A percentile compares a stretch with the other conserved stretches of the same genome.
Conservation (phyloP, 352 stramenopile species). For the Aphanomyces stellatus region DNA sequence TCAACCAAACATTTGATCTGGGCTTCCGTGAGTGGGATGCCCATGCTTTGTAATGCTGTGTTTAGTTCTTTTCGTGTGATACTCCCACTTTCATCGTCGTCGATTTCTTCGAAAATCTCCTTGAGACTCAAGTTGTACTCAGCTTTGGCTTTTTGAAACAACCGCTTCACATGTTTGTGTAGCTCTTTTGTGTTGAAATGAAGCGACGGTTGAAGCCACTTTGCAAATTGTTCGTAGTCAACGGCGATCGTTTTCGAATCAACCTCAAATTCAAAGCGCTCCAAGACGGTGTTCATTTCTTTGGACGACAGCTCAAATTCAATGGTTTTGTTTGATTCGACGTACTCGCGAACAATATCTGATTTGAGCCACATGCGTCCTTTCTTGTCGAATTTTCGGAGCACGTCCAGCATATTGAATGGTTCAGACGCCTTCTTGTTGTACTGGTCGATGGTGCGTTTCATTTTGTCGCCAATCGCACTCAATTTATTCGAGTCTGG, state of each 20-base stretch:
- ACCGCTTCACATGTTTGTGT: conserved; percentile 34
- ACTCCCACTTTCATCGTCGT: conserved; percentile 42
- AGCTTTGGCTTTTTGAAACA: conserved; percentile 33
- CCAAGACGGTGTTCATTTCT: conserved; percentile 31
- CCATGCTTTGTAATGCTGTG: conserved; percentile 48
- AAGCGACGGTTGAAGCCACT: conserved; percentile 57
- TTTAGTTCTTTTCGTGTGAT: conserved; percentile 50
- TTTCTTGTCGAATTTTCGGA: background rate
- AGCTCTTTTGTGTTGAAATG: conserved; percentile 51
- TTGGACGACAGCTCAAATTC: conserved; percentile 30
- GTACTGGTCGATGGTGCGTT: conserved; percentile 36
- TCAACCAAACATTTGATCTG: conserved; percentile 53
- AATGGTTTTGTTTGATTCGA: background rate
- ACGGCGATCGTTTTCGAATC: conserved; percentile 38
- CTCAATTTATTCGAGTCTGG: conserved; percentile 54
- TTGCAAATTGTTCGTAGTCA: conserved; percentile 60
- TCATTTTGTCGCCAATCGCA: conserved; percentile 37
- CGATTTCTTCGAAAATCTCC: conserved; percentile 53
- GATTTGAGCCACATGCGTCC: background rate
- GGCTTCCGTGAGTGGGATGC: conserved; percentile 49
- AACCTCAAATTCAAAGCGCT: conserved; percentile 67
- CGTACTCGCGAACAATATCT: background rate
- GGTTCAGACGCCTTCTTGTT: conserved; percentile 16
- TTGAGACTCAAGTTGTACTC: conserved; percentile 38
- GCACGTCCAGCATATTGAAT: background rate